phyloP scores from a whole-genome alignment of 169 alveolate genomes.

The Cryptosporidium bovis region DNA sequence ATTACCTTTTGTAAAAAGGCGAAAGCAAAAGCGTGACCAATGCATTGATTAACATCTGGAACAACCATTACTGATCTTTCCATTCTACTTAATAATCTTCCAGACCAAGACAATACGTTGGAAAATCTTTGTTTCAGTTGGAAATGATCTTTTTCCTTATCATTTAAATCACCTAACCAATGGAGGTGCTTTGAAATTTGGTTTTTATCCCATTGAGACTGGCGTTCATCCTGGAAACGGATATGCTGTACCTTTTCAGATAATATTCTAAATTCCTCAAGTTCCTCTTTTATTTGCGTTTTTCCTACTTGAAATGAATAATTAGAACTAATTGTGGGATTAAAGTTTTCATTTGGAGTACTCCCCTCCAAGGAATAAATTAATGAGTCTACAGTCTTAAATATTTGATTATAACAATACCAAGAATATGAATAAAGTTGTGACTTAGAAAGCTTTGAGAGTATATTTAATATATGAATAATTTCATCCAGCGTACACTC shows the following conservation, averaged over 20 bases:
- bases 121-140: background rate
- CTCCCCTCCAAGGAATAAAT: background rate
- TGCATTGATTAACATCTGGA: conserved; percentile 73
- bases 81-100: conserved; percentile 53
- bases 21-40: conserved; percentile 73
- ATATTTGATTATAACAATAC: conserved; percentile 68
- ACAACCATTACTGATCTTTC: conserved; percentile 64
- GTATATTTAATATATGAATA: background rate
- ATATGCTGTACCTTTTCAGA: conserved; percentile 69
- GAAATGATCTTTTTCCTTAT: background rate
- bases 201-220: conserved; percentile 38
- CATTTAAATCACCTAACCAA: conserved; percentile 54
- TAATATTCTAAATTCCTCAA: conserved; percentile 4
- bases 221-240: conserved; percentile 60
- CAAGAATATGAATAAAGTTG: conserved; percentile 70
- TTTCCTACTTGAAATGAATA: background rate
- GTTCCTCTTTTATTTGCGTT: background rate
- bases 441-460: conserved; percentile 34
- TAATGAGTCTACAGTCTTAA: conserved; percentile 3
- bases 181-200: conserved; percentile 50
- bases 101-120: conserved; percentile 53
- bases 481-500: conserved; percentile 31
- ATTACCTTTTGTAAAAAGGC: conserved; percentile 58
- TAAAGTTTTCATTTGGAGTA: background rate
- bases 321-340: too few relatives aligned